A percentile compares a stretch with the other conserved stretches of the same genome.
These are phyloP conservation scores for Coniochaeta sp. DNA, from an alignment of 2,329 filamentous ascomycete genomes.

Conservation along the genomic window DNA sequence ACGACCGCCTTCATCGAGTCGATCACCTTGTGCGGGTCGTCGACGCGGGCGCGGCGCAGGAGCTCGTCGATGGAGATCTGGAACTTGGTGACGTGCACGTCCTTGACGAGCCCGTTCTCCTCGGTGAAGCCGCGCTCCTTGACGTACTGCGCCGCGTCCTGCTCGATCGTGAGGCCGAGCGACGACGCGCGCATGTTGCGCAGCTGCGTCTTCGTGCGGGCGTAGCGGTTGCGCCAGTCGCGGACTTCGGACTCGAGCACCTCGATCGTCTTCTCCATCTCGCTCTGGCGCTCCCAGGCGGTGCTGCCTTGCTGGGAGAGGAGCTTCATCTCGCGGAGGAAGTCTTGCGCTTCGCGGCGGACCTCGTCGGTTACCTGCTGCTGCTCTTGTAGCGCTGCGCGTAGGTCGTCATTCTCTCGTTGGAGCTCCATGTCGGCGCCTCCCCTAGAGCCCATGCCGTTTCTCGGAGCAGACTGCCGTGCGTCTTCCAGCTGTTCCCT, in stretches of 20 bases:
- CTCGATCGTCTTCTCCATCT: conserved; percentile 67
- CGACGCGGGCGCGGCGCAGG: conserved; percentile 65
- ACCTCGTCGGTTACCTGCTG: conserved; percentile 82
- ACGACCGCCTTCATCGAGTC: conserved; percentile 85
- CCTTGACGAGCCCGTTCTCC: conserved; percentile 73
- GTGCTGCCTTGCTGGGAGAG: conserved; percentile 74
- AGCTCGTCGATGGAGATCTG: conserved; percentile 92
- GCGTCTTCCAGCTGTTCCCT: conserved; percentile 55
- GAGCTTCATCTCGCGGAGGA: conserved; percentile 81
- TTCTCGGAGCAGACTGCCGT: conserved; percentile 21
- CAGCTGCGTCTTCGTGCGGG: conserved; percentile 79
- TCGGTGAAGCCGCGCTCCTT: conserved; percentile 62
- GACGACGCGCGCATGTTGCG: conserved; percentile 76
- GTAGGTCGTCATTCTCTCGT: conserved; percentile 62
- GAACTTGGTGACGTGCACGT: conserved; percentile 90
- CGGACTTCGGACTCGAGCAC: conserved; percentile 75
- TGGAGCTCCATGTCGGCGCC: conserved; percentile 34
- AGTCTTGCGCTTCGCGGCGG: conserved; percentile 72
- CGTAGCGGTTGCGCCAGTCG: conserved; percentile 86
- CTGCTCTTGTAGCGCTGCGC: conserved; percentile 62
- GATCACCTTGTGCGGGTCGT: conserved; percentile 68
- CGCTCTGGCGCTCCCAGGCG: conserved; percentile 74
- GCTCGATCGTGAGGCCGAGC: conserved; percentile 60
- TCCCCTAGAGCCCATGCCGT: conserved; percentile 13
- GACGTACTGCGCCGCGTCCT: conserved; percentile 61